phyloP scores from a whole-genome alignment of 2,329 filamentous ascomycete genomes.

The Phoma sp. region DNA sequence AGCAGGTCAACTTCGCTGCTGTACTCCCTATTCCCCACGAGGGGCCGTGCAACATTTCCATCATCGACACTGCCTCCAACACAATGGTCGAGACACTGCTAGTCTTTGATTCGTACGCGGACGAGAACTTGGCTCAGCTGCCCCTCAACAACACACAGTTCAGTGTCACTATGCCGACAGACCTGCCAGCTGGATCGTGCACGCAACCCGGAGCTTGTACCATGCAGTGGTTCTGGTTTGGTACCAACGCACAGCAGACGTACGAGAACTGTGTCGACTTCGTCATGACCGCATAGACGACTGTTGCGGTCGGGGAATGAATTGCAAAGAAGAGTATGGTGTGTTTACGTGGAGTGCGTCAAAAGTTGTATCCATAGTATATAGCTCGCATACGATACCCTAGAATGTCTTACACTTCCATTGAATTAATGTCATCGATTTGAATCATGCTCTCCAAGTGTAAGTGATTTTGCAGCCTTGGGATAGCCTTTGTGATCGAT shows the following conservation, averaged over 20 bases:
- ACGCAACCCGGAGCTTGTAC: conserved; percentile 57
- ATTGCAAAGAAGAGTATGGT: neutral
- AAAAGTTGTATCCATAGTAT: neutral
- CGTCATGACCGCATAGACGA: conserved; percentile 15
- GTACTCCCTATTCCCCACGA: conserved; percentile 60
- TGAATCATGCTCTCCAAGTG: neutral
- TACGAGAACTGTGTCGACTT: conserved; percentile 70
- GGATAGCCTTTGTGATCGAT: neutral
- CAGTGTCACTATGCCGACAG: conserved; percentile 59
- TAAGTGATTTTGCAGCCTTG: neutral
- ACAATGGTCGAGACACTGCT: conserved; percentile 53
- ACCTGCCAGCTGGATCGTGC: conserved; percentile 51
- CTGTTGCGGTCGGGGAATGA: neutral
- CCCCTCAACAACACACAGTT: conserved; percentile 56
- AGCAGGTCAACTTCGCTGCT: conserved; percentile 52
- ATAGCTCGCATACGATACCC: conserved; percentile 8
- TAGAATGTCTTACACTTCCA: neutral
- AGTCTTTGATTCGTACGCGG: conserved; percentile 35
- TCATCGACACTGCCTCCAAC: conserved; percentile 63
- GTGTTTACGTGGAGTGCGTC: neutral
- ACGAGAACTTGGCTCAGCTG: conserved; percentile 43
- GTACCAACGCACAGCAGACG: conserved; percentile 61
- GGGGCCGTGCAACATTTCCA: conserved; percentile 64
- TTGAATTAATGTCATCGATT: conserved; percentile 3
- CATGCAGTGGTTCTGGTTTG: conserved; percentile 69